Evolutionary conservation across 2,329 filamentous ascomycete species (phyloP).

Genomic region (Chrysoporthe austroafricana): DNA sequence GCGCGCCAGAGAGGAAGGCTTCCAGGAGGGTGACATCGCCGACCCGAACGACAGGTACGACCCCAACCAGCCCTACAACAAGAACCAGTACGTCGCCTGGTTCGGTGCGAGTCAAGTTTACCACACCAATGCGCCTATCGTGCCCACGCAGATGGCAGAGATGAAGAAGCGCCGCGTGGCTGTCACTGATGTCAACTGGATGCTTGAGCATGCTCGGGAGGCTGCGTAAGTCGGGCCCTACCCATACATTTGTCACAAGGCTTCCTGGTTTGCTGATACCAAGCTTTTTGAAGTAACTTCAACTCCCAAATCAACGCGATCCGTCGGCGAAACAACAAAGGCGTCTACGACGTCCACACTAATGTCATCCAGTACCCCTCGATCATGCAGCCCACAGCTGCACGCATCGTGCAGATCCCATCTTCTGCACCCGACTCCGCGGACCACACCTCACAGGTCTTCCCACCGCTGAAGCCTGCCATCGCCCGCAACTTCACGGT

Average conservation of each 20-base stretch:
- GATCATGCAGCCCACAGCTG: slow-evolving; percentile 87
- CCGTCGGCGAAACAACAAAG: slow-evolving; percentile 70
- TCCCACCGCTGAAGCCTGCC: slow-evolving; percentile 52
- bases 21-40: slow-evolving; percentile 85
- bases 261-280: background rate
- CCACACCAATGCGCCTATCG: slow-evolving; percentile 77
- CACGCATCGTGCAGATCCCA: slow-evolving; percentile 75
- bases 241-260: background rate
- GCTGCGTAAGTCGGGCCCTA: slow-evolving; percentile 68
- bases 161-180: slow-evolving; percentile 84
- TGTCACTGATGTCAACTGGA: slow-evolving; percentile 94
- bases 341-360: slow-evolving; percentile 92
- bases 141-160: slow-evolving; percentile 71
- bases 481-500: slow-evolving; percentile 61
- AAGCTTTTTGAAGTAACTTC: slow-evolving; percentile 66
- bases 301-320: slow-evolving; percentile 74
- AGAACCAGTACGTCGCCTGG: slow-evolving; percentile 99
- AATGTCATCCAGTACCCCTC: slow-evolving; percentile 88
- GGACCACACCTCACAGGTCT: slow-evolving; percentile 40
- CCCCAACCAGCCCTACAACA: slow-evolving; percentile 87
- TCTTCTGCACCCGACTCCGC: slow-evolving; percentile 42
- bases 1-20: slow-evolving; percentile 74
- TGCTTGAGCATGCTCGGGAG: slow-evolving; percentile 89
- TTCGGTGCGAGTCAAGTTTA: slow-evolving; percentile 96
- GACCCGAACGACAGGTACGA: slow-evolving; percentile 85